Conservation (phyloP, 306 rosid species). For the Arachis stenosperma region DNA sequence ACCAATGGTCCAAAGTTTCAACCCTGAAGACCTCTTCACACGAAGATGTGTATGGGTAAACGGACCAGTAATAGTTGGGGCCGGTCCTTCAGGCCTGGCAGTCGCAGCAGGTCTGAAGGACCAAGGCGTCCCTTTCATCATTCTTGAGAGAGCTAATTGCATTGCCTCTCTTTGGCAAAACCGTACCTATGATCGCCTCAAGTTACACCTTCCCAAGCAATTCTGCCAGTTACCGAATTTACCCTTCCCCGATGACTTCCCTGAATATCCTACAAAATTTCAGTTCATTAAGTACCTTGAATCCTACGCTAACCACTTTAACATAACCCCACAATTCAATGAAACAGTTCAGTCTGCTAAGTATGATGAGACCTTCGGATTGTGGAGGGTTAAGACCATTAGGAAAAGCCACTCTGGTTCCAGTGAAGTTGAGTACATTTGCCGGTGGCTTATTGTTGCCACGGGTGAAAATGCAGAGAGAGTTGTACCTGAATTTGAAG, state of each 20-base stretch:
- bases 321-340: slow-evolving; percentile 73
- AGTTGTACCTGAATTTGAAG: slow-evolving; percentile 78
- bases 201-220: slow-evolving; percentile 90
- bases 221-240: slow-evolving; percentile 81
- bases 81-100: slow-evolving; percentile 92
- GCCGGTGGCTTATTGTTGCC: slow-evolving; percentile 96
- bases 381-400: slow-evolving; percentile 75
- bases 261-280: slow-evolving; percentile 77
- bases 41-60: slow-evolving; percentile 71
- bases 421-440: slow-evolving; percentile 72
- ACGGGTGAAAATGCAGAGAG: slow-evolving; percentile 89
- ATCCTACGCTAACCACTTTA: slow-evolving; percentile 73
- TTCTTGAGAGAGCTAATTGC: slow-evolving; percentile 80
- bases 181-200: slow-evolving; percentile 78
- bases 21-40: slow-evolving; percentile 52
- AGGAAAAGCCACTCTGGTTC: slow-evolving; percentile 25
- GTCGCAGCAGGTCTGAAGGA: slow-evolving; percentile 80
- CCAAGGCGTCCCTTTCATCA: slow-evolving; percentile 75
- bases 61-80: slow-evolving; percentile 89
- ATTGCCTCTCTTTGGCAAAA: slow-evolving; percentile 93
- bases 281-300: slow-evolving; percentile 86
- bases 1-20: slow-evolving; percentile 46
- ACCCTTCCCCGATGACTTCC: slow-evolving; percentile 72
- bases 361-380: slow-evolving; percentile 77
- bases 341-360: slow-evolving; percentile 89